Evolutionary conservation across 1,139 yeast genomes (phyloP), one percentile per base, ranked within the genome.

Genomic region (Yamadazyma buinensis): DNA sequence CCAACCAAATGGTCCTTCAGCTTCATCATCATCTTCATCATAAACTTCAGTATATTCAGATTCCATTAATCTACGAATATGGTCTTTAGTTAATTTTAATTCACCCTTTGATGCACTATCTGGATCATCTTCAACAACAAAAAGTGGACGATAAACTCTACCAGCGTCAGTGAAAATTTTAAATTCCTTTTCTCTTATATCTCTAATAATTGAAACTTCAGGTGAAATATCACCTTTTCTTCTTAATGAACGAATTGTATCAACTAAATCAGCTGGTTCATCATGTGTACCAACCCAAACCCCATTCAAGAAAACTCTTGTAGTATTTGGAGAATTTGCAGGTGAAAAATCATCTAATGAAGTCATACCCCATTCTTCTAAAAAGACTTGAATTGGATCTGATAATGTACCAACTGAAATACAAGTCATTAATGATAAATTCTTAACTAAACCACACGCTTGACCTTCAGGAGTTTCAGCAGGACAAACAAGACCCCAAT

Each of bases 401-500:
- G 96, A 86, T n/a, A 95, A 87, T 9, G 96, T 79, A 59, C 98
- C 98, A 45, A 94, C 98, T 20, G 98, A 92, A 38, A 92, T 88
- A 71, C 97, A 88, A 1, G 97, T 79, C 97, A 94, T 90, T 50
- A 92, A 72, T 1, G 97, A 88, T 57, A 92, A 72, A 61, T 92
- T 92, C 70, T 92, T 92, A 37, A 94, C 98, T 61, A 92, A 74
- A 53, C 99, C 99, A 84, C 99, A 92, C 32, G 99, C 98, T 68
- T 92, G 98, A 55, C 99, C 99, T 72, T 92, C 99, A 3, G 99
- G 99, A 12, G 99, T 92, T 64, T 92, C 99, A 18, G 99, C 98
- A 30, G 99, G 98, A 65, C 99, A 92, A 28, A 92, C 98, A 54
- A 92, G 77, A 54, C 99, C 99, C 98, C 98, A 94, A 67, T 94